Evolutionary conservation across 208 protist genomes (phyloP).

Genomic region (Crithidia brevicula): DNA sequence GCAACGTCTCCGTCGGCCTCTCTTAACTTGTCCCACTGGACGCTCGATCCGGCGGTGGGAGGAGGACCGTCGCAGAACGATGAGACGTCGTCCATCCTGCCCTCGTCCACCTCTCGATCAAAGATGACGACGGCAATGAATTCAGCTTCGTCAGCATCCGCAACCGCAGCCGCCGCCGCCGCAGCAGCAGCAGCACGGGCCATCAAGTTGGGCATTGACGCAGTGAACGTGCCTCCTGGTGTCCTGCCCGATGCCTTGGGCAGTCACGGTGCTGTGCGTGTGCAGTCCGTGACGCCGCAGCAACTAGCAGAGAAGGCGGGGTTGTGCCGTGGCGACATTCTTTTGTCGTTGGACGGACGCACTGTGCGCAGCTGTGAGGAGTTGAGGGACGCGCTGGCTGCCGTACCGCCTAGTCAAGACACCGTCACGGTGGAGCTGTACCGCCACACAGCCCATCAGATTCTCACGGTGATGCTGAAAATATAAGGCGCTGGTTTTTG

Average conservation of each 20-base stretch:
- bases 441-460: slow-evolving; percentile 36
- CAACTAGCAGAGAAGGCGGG: slow-evolving; percentile 44
- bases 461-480: slow-evolving; percentile 30
- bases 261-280: slow-evolving; percentile 47
- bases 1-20: too few relatives aligned
- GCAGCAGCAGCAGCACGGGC: background rate
- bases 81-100: background rate
- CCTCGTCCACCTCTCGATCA: background rate
- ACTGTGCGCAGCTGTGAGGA: slow-evolving; percentile 42
- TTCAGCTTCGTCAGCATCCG: too few relatives aligned
- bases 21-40: too few relatives aligned
- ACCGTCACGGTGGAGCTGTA: slow-evolving; percentile 44
- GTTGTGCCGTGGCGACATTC: slow-evolving; percentile 48
- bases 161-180: background rate
- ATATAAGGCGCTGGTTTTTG: too few relatives aligned
- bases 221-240: slow-evolving; percentile 47
- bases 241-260: slow-evolving; percentile 42
- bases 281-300: slow-evolving; percentile 38
- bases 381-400: slow-evolving; percentile 37
- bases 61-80: background rate
- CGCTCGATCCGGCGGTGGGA: too few relatives aligned
- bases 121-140: background rate
- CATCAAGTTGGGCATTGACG: slow-evolving; percentile 48
- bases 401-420: slow-evolving; percentile 13
- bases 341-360: slow-evolving; percentile 30